phyloP scores from a whole-genome alignment of 1,284 basidiomycete genomes.

The Cystobasidium slooffiae region DNA sequence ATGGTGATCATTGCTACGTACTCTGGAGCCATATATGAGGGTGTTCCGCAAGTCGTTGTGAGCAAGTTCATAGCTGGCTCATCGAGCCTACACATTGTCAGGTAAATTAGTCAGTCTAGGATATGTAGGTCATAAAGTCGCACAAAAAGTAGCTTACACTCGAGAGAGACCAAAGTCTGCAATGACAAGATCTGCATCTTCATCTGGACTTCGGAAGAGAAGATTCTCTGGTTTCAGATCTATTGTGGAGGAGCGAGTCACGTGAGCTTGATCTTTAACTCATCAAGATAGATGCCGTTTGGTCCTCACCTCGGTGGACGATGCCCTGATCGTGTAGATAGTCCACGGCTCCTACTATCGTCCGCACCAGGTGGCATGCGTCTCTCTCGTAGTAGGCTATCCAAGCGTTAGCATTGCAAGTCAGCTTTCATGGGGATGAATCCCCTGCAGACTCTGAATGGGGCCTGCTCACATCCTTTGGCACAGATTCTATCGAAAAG shows the following conservation, averaged over 20 bases:
- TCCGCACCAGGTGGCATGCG: conserved; percentile 84
- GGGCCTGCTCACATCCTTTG: conserved; percentile 64
- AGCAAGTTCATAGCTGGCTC: conserved; percentile 84
- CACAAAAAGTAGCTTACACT: conserved; percentile 27
- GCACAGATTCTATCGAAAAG: conserved; percentile 98
- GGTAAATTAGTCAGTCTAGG: background rate
- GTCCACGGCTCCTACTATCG: conserved; percentile 82
- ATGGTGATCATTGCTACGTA: background rate
- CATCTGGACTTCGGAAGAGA: conserved; percentile 81
- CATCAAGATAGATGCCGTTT: background rate
- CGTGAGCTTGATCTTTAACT: background rate
- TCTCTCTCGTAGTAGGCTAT: conserved; percentile 63
- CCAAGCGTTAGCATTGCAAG: background rate
- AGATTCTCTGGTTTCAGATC: conserved; percentile 98
- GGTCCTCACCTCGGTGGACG: conserved; percentile 80
- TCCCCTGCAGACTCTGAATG: background rate
- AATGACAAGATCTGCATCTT: conserved; percentile 93
- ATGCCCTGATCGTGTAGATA: conserved; percentile 93
- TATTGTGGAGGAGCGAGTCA: conserved; percentile 52
- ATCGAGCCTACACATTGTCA: conserved; percentile 65
- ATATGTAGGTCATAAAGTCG: background rate
- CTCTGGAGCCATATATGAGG: conserved; percentile 59
- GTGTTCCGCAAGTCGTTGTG: conserved; percentile 94
- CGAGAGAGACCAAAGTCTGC: conserved; percentile 87
- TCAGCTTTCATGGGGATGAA: background rate